A percentile compares a stretch with the other conserved stretches of the same genome.
Conservation (phyloP, 2,329 filamentous ascomycete genomes). For the Dryadomyces quercivorus region DNA sequence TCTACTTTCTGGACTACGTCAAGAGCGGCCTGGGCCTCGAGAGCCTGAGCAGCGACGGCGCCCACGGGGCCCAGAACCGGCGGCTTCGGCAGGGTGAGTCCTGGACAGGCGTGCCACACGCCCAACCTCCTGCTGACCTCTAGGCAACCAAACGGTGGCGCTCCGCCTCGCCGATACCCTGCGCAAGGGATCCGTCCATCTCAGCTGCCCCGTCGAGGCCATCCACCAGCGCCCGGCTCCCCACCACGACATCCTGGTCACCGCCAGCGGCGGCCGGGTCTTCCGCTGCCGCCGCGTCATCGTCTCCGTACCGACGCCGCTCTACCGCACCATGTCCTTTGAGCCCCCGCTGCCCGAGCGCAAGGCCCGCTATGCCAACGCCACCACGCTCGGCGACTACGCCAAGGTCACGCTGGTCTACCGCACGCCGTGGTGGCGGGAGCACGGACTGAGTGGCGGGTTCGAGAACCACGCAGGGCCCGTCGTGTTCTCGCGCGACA, state of each 20-base stretch:
- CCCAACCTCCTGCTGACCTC: slow-evolving; percentile 20
- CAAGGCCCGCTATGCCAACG: slow-evolving; percentile 24
- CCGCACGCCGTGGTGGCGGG: slow-evolving; percentile 23
- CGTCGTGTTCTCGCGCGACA: not conserved
- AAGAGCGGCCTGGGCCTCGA: slow-evolving; percentile 36
- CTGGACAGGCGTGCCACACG: too few relatives aligned
- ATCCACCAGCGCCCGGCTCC: not conserved
- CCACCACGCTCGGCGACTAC: slow-evolving; percentile 32
- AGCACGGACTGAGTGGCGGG: slow-evolving; percentile 13
- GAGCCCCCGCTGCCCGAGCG: slow-evolving; percentile 28
- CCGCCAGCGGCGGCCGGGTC: slow-evolving; percentile 15
- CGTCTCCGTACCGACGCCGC: slow-evolving; percentile 32
- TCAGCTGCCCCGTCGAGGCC: not conserved
- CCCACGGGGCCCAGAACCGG: slow-evolving; percentile 39
- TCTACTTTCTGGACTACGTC: slow-evolving; percentile 44
- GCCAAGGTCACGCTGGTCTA: slow-evolving; percentile 36
- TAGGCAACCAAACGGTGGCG: not conserved
- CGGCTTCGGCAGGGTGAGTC: slow-evolving; percentile 14
- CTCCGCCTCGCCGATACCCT: not conserved
- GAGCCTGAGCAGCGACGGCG: slow-evolving; percentile 36
- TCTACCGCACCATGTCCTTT: slow-evolving; percentile 33
- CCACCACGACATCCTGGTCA: slow-evolving; percentile 11
- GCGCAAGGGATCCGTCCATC: not conserved
- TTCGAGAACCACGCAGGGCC: not conserved
- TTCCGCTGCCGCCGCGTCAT: slow-evolving; percentile 32